These are phyloP conservation scores for Pinus tabuliformis DNA, from an alignment of 75 land plant genomes.

Conservation along the genomic window DNA sequence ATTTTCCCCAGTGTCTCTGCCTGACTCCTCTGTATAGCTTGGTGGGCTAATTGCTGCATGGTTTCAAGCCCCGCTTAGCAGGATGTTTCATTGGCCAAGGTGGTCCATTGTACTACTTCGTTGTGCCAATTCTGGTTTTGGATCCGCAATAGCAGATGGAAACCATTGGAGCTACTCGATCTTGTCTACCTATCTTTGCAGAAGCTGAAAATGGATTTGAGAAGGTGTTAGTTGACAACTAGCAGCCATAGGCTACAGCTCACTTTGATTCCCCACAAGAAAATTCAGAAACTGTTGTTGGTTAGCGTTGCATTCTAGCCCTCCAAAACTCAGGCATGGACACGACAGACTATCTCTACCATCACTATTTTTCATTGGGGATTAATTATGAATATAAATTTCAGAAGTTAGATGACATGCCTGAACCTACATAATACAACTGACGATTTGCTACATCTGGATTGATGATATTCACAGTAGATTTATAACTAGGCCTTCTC, in stretches of 20 bases:
- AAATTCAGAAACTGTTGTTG: background rate
- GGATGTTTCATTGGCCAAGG: slow-evolving; percentile 20
- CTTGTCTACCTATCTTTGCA: slow-evolving; percentile 1
- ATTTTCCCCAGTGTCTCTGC: too few relatives aligned
- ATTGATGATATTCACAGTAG: too few relatives aligned
- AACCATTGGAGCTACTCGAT: background rate
- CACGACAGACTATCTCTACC: too few relatives aligned
- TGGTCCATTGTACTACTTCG: background rate
- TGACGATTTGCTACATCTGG: too few relatives aligned
- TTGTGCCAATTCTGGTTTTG: background rate
- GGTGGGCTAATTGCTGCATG: too few relatives aligned
- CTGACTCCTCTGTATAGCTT: too few relatives aligned
- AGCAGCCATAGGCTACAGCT: background rate
- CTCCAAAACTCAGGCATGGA: background rate
- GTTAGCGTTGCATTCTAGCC: background rate
- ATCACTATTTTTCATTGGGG: background rate
- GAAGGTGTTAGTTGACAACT: slow-evolving; percentile 24
- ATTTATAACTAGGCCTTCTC: too few relatives aligned
- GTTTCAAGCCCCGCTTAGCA: background rate
- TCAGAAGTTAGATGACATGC: slow-evolving; percentile 21
- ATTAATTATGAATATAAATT: background rate
- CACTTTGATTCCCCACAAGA: background rate
- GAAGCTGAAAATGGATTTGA: slow-evolving; percentile 26
- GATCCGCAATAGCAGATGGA: background rate
- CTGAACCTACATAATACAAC: background rate